Base-by-base conservation (phyloP, 2,329 filamentous ascomycete species). In the Davidsoniella neocaledoniae region DNA sequence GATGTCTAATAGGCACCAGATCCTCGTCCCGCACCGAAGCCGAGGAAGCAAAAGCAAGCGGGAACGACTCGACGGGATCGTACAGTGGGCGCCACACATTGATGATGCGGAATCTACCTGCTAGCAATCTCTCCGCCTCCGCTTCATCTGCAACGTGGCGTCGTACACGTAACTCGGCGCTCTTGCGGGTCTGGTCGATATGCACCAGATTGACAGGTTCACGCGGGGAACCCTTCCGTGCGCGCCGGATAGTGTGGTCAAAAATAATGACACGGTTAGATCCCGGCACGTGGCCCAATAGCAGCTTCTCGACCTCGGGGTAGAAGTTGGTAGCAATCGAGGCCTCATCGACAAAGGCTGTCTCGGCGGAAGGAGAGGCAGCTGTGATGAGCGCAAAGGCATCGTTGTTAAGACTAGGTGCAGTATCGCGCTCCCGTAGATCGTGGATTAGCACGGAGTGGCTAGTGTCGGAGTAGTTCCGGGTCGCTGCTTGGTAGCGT, bases 181-280 rank as follows among this genome's bases (percentile, higher is more conserved):
- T 81, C 14, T 63, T 63, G 5, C 73, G 64, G 0, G 86, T 91
- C 65, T 94, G 87, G 62, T 94, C 87, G 54, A 94, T 83, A 63
- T 94, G 87, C 0, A 83, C 83, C 39, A 74, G 64, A 10, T 70
- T 75, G 0, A 93, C 86, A 2, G 87, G 86, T 1, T 67, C 69
- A 44, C 86, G 76, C n/a, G 64, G 62, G 0, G 82, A 74, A 48
- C 68, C 63, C 0, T 77, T 72, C 2, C 64, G 61, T 9, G 76
- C 69, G 40, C 83, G 76, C n/a, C 87, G 81, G 62, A 94, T 77
- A 6, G 86, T 94, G 67, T 94, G 84, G 68, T 94, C 86, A 65
- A 94, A 94, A 60, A 94, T 67, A 56, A 85, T 68, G 26, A 94
- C 69, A 4, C 72, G 71, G 51, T 74, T 71, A 23, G 76, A 72